Percentiles rank a stretch among this genome's conserved stretches.
Conservation (phyloP, 768 basidiomycete species). For the Podaxis mareebaensis region DNA sequence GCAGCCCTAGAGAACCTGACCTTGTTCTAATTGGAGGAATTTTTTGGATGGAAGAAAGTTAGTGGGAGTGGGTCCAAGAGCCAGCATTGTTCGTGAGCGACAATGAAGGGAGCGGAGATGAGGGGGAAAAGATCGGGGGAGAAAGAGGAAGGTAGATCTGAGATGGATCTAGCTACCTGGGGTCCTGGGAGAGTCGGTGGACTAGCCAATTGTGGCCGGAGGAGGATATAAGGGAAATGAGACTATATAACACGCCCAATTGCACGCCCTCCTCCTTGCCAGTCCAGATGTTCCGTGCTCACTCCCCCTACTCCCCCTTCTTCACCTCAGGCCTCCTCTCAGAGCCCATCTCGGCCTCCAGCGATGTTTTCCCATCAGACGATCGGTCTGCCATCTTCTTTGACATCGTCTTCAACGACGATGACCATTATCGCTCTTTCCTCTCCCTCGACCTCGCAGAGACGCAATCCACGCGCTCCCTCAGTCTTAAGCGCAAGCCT, state of each 20-base stretch:
- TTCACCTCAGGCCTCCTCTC: constrained; percentile 64
- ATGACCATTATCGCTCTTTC: constrained; percentile 53
- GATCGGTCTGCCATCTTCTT: constrained; percentile 44
- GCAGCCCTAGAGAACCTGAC: background rate
- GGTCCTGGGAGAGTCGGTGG: constrained; percentile 1
- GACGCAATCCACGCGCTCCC: constrained; percentile 41
- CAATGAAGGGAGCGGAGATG: background rate
- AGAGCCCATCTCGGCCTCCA: constrained; percentile 36
- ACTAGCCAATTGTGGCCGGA: background rate
- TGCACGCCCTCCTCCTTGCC: background rate
- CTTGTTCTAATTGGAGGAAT: too few species aligned
- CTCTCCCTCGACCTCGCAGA: constrained; percentile 71
- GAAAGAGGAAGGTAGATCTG: background rate
- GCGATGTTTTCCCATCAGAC: constrained; percentile 25
- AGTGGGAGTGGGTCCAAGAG: background rate
- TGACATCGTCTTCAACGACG: constrained; percentile 43
- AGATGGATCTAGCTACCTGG: constrained; percentile 1
- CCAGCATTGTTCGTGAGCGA: background rate
- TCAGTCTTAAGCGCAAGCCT: constrained; percentile 35
- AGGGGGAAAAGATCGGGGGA: background rate
- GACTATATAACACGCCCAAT: background rate
- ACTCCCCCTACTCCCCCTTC: constrained; percentile 60
- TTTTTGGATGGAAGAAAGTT: background rate
- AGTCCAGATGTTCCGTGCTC: constrained; percentile 36
- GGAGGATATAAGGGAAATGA: too few species aligned